Evolutionary conservation across 192 early-diverging fungal species (phyloP), one percentile per base, ranked within the genome.

Genomic region (Lunasporangiospora selenospora): DNA sequence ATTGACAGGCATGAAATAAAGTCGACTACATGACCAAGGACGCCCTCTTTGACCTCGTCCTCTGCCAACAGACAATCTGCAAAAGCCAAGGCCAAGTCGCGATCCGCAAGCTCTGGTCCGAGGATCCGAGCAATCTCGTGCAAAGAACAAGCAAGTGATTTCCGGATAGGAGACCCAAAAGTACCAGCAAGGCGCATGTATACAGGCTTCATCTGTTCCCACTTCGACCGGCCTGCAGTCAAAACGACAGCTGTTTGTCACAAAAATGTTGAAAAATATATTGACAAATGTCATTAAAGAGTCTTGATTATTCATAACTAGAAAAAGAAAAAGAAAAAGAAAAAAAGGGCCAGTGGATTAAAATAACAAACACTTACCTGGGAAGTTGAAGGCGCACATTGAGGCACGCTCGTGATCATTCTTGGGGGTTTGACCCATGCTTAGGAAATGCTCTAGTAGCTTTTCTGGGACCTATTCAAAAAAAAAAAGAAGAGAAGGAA

Each of bases 1-100:
- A 80, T 70, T 1, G 88, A 83, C 24, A 93, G 77, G 44, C 82
- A 85, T 7, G 80, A 73, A 24, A 93, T 65, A 37, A 90, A 87
- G 33, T 86, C 88, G 36, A 85, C 83, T 32, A 91, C 65, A 57
- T 88, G 81, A 42, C 81, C 81, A 61, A 93, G 49, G 8, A 89
- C 85, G 3, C 82, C 91, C 65, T 88, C 85, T 51, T 89, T 88
- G 49, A 93, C 86, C 37, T 90, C 88, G 31, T 84, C 85, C 38
- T 80, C 48, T 19, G 84, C 85, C 54, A 65, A 66, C 10, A 84
- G 53, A 45, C 81, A 87, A 9, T 75, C 60, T 16, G 82, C 75
- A 69, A 87, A 87, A 10, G 82, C 80, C 36, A 75, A 53, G 0
- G 81, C 75, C n/a, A 87, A 40, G 58, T 84, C 83, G 4, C 77